Conservation (phyloP, 352 stramenopile species). For the Phytophthora fragariaefolia region DNA sequence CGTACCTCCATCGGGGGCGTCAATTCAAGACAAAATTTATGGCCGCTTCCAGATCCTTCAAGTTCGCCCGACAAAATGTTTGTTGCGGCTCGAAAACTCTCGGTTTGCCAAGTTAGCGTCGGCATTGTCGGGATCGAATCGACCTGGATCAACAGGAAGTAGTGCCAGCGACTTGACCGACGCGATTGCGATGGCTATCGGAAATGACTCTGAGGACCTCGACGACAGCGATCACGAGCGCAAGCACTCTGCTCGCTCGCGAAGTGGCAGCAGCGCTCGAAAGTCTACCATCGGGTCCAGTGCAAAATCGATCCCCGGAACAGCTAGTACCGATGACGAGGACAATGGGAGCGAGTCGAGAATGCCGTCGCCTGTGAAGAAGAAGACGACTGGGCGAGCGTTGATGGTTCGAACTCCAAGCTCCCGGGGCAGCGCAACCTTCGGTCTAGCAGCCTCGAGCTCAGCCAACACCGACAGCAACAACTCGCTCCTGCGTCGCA, state of each 20-base stretch:
- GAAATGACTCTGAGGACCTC: conserved; percentile 18
- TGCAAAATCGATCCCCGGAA: conserved; percentile 7
- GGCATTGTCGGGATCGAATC: conserved; percentile 16
- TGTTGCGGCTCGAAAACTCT: conserved; percentile 63
- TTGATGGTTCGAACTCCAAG: conserved; percentile 45
- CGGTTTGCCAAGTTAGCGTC: conserved; percentile 47
- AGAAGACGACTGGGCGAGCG: conserved; percentile 44
- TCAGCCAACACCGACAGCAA: conserved; percentile 36
- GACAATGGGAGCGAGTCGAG: conserved; percentile 50
- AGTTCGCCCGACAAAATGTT: conserved; percentile 66
- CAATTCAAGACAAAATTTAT: conserved; percentile 78
- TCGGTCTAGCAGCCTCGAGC: conserved; percentile 14
- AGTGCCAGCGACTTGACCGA: conserved; percentile 41
- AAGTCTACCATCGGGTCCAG: conserved; percentile 21
- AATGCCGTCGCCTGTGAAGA: conserved; percentile 59
- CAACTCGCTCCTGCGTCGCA: conserved; percentile 30
- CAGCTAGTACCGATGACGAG: conserved; percentile 22
- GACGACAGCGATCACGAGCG: conserved; percentile 15
- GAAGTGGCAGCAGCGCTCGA: conserved; percentile 7
- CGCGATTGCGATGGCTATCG: conserved; percentile 50
- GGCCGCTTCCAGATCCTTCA: conserved; percentile 72
- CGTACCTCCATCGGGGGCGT: conserved; percentile 49
- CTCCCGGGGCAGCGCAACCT: conserved; percentile 39
- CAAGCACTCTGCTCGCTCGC: conserved; percentile 2
- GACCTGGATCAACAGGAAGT: conserved; percentile 28